phyloP scores from a whole-genome alignment of 2,329 filamentous ascomycete species.

The Ustulina deusta region DNA sequence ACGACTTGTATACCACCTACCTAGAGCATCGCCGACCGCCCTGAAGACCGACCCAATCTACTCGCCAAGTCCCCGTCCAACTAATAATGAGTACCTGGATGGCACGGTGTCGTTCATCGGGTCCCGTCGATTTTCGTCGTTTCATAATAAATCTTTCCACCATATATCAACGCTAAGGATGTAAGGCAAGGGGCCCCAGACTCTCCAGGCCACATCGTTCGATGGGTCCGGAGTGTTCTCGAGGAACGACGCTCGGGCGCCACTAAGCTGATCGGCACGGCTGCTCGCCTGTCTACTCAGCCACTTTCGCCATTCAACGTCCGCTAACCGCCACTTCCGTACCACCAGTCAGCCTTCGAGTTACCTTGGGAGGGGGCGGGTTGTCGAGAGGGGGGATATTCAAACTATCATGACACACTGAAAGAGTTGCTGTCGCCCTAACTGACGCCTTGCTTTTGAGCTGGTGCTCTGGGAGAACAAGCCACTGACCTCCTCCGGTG shows the following conservation, averaged over 20 bases:
- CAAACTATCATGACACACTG: neutral
- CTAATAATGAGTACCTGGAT: too few relatives aligned
- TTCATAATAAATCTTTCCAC: conserved; percentile 17
- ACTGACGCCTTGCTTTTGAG: neutral
- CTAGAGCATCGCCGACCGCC: neutral
- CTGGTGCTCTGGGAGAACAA: neutral
- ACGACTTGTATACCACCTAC: too few relatives aligned
- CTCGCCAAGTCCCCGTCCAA: neutral
- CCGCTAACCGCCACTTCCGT: conserved; percentile 43
- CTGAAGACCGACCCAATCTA: neutral
- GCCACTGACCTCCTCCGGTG: conserved; percentile 42
- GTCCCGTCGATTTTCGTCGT: neutral
- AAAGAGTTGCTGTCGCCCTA: neutral
- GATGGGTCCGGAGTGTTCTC: conserved; percentile 12
- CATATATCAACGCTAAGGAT: conserved; percentile 42
- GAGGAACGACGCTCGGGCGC: neutral
- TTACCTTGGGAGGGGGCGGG: neutral
- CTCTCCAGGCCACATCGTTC: conserved; percentile 33
- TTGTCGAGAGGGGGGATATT: neutral
- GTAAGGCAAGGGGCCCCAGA: conserved; percentile 46
- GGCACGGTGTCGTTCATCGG: conserved; percentile 3
- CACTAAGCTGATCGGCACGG: conserved; percentile 12
- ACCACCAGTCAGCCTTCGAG: conserved; percentile 18
- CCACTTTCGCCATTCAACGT: conserved; percentile 47
- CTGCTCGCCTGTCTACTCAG: conserved; percentile 41